phyloP scores from a whole-genome alignment of 1,284 basidiomycete species.

The Amylostereum areolatum region DNA sequence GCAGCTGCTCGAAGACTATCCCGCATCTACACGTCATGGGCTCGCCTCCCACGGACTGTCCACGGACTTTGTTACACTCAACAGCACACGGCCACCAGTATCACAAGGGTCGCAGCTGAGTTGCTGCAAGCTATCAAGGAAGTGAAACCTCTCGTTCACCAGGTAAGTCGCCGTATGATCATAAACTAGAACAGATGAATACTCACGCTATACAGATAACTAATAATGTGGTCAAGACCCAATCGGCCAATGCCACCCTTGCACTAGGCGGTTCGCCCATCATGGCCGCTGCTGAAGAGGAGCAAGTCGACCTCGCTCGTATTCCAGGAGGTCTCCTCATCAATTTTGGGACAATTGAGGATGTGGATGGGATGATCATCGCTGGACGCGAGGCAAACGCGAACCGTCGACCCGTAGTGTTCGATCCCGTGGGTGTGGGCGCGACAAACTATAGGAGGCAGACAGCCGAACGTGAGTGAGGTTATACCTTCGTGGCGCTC shows the following conservation, averaged over 20 bases:
- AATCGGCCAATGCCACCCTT: conserved; percentile 89
- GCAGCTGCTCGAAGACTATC: conserved; percentile 47
- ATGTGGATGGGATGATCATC: conserved; percentile 74
- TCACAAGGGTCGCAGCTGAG: conserved; percentile 22
- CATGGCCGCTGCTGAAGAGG: conserved; percentile 82
- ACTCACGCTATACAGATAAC: conserved; percentile 60
- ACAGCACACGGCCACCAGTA: no score
- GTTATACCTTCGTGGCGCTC: not conserved
- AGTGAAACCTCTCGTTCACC: conserved; percentile 72
- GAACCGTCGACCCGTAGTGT: conserved; percentile 76
- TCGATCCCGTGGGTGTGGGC: conserved; percentile 93
- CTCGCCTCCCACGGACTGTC: conserved; percentile 11
- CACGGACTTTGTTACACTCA: no score
- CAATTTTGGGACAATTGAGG: conserved; percentile 88
- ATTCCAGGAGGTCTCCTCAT: conserved; percentile 72
- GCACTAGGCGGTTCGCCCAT: conserved; percentile 89
- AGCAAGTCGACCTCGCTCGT: conserved; percentile 77
- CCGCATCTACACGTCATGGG: conserved; percentile 38
- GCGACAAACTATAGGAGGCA: conserved; percentile 71
- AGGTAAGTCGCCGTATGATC: conserved; percentile 38
- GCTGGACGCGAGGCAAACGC: conserved; percentile 73
- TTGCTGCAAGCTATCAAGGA: conserved; percentile 49
- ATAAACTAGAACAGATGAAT: not conserved
- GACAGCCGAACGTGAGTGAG: conserved; percentile 41
- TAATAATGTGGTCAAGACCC: conserved; percentile 85